Percentiles rank a stretch among this genome's conserved stretches.
Conservation (phyloP, 495 filamentous ascomycete genomes). For the Penicillium simplicissimum region DNA sequence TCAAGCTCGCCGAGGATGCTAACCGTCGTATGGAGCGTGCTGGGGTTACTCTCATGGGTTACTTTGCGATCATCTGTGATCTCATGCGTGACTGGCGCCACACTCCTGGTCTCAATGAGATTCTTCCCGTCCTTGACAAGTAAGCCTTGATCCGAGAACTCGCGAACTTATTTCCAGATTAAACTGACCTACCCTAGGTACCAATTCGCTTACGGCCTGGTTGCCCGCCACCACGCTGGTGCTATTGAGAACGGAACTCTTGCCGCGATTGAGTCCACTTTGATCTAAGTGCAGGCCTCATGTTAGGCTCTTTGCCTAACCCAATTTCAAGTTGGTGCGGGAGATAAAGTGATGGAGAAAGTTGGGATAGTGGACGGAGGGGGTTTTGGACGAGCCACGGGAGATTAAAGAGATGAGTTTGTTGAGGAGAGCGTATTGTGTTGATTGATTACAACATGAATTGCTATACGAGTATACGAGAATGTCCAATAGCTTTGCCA, state of each 20-base stretch:
- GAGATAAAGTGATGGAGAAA: not conserved
- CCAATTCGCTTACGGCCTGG: slow-evolving; percentile 48
- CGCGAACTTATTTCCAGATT: not conserved
- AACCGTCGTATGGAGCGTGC: slow-evolving; percentile 67
- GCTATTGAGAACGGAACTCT: slow-evolving; percentile 51
- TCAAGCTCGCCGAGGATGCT: slow-evolving; percentile 56
- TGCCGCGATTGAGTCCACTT: slow-evolving; percentile 29
- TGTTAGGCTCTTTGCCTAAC: too few species aligned
- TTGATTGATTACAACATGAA: not conserved
- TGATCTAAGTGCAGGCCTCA: slow-evolving; percentile 21
- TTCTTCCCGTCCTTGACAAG: slow-evolving; percentile 67
- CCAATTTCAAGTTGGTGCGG: not conserved
- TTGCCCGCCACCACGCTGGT: slow-evolving; percentile 50
- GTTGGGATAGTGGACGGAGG: not conserved
- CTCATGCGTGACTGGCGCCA: slow-evolving; percentile 79
- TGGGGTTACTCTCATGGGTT: slow-evolving; percentile 63
- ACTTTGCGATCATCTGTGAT: slow-evolving; percentile 69
- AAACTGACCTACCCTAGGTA: slow-evolving; percentile 23
- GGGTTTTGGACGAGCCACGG: not conserved
- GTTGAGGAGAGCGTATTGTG: not conserved
- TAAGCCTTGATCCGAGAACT: slow-evolving; percentile 28
- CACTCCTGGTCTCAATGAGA: slow-evolving; percentile 60
- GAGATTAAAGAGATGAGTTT: not conserved
- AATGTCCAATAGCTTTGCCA: not conserved
- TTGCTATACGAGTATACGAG: not conserved